Percentiles rank a stretch among this genome's conserved stretches.
Conservation (phyloP, 2,329 filamentous ascomycete genomes). For the Hypocrella siamensis region DNA sequence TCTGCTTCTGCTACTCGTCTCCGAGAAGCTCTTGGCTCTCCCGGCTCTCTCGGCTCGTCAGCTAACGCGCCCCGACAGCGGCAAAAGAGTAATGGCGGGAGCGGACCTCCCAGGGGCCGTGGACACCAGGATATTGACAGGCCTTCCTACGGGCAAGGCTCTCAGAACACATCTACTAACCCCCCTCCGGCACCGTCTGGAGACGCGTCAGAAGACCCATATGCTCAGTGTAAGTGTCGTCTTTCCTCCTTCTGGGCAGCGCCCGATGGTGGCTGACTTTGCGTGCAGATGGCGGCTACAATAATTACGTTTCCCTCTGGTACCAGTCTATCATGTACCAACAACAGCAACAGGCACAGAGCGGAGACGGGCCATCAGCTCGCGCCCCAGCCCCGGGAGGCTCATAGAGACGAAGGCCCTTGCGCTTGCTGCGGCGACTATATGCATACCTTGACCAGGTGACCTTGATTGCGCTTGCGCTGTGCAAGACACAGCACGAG, state of each 20-base stretch:
- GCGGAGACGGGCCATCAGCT: slow-evolving; percentile 19
- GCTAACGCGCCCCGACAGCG: slow-evolving; percentile 18
- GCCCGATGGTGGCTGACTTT: slow-evolving; percentile 7
- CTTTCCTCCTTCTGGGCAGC: background rate
- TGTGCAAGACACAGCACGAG: slow-evolving; percentile 2
- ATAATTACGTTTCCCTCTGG: slow-evolving; percentile 68
- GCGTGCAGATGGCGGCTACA: slow-evolving; percentile 56
- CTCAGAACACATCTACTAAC: slow-evolving; percentile 26
- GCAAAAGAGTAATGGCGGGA: slow-evolving; percentile 34
- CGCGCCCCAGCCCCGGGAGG: slow-evolving; percentile 20
- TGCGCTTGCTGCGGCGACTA: slow-evolving; percentile 1
- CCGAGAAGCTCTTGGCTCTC: too few relatives aligned
- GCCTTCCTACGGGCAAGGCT: slow-evolving; percentile 32
- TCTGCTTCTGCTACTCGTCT: too few relatives aligned
- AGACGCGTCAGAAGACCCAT: slow-evolving; percentile 51
- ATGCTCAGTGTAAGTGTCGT: slow-evolving; percentile 50
- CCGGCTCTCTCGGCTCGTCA: background rate
- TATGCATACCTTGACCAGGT: slow-evolving; percentile 14
- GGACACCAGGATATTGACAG: slow-evolving; percentile 39
- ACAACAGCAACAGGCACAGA: slow-evolving; percentile 19
- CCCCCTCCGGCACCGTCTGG: slow-evolving; percentile 27
- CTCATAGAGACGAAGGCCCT: slow-evolving; percentile 17
- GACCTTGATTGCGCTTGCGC: slow-evolving; percentile 16
- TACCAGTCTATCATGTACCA: slow-evolving; percentile 49
- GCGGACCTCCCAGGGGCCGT: slow-evolving; percentile 23